These are phyloP conservation scores for Lenzites betulinus DNA, from an alignment of 768 basidiomycete species.

Conservation along the genomic window DNA sequence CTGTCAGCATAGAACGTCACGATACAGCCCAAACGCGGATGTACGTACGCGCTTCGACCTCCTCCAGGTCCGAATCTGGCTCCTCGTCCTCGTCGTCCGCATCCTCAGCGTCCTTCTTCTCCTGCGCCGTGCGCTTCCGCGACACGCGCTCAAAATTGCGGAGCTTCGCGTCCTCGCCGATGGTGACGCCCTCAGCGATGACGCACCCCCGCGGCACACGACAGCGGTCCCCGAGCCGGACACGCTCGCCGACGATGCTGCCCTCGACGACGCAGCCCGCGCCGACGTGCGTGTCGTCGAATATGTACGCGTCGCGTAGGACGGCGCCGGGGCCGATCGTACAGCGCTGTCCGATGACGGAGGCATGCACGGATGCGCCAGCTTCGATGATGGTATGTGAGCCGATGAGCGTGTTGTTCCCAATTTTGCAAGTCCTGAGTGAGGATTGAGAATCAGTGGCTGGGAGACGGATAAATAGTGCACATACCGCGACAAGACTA, in stretches of 20 bases:
- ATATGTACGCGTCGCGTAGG: constrained; percentile 79
- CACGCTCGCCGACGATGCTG: constrained; percentile 81
- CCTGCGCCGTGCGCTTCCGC: constrained; percentile 41
- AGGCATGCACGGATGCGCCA: constrained; percentile 63
- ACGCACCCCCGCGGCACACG: constrained; percentile 75
- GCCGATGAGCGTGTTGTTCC: constrained; percentile 85
- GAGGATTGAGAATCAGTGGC: background rate
- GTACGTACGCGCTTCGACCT: constrained; percentile 63
- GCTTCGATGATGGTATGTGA: constrained; percentile 68
- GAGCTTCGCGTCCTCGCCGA: constrained; percentile 74
- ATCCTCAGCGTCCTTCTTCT: constrained; percentile 38
- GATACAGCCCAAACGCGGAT: background rate
- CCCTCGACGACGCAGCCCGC: constrained; percentile 69
- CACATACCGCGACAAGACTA: constrained; percentile 78
- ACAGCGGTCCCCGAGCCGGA: constrained; percentile 67
- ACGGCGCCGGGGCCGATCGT: constrained; percentile 68
- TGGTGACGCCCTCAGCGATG: constrained; percentile 75
- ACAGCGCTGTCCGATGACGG: constrained; percentile 79
- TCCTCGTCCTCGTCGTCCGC: constrained; percentile 34
- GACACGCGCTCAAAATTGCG: constrained; percentile 75
- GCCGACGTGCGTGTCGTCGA: constrained; percentile 74
- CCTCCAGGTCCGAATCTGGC: constrained; percentile 59
- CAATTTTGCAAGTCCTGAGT: constrained; percentile 71
- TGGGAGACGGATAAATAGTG: constrained; percentile 3
- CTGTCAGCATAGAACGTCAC: background rate